These are phyloP conservation scores for Brassica nigra DNA, from an alignment of 345 rosid genomes.

Conservation along the genomic window DNA sequence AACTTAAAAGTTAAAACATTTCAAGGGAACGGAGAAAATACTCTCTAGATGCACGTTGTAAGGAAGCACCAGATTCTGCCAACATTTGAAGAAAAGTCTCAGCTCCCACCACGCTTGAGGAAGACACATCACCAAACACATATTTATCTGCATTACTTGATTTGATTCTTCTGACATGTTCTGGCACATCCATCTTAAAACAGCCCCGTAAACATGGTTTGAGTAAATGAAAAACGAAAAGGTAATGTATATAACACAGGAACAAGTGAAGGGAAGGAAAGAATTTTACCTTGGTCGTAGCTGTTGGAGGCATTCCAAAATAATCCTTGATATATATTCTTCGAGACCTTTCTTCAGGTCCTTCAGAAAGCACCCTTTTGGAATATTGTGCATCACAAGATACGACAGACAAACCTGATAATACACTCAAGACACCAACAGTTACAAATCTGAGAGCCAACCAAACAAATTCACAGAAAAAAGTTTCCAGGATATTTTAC, in stretches of 20 bases:
- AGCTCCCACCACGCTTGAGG: slow-evolving; percentile 53
- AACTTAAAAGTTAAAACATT: slow-evolving; percentile 7
- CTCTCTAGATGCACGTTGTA: slow-evolving; percentile 63
- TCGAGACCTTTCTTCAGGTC: slow-evolving; percentile 59
- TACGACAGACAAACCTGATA: slow-evolving; percentile 57
- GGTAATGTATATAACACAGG: slow-evolving; percentile 1
- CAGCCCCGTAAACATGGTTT: slow-evolving; percentile 25
- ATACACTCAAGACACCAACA: slow-evolving; percentile 28
- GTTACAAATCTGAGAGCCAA: slow-evolving; percentile 14
- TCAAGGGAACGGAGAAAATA: slow-evolving; percentile 42
- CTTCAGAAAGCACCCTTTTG: slow-evolving; percentile 56
- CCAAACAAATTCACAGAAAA: slow-evolving; percentile 24
- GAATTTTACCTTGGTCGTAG: slow-evolving; percentile 52
- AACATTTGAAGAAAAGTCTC: slow-evolving; percentile 60
- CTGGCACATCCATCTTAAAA: slow-evolving; percentile 51
- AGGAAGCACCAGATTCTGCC: slow-evolving; percentile 69
- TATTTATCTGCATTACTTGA: slow-evolving; percentile 60
- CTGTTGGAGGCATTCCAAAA: slow-evolving; percentile 58
- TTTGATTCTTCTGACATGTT: slow-evolving; percentile 48
- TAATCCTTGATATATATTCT: slow-evolving; percentile 71
- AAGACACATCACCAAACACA: slow-evolving; percentile 56
- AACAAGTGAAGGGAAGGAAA: slow-evolving; percentile 7
- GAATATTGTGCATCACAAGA: slow-evolving; percentile 47
- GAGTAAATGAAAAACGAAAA: slow-evolving; percentile 25
- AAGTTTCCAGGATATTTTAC: slow-evolving; percentile 42